These are phyloP conservation scores for Cyclotella atomus DNA, from an alignment of 108 stramenopile species.

Conservation along the genomic window DNA sequence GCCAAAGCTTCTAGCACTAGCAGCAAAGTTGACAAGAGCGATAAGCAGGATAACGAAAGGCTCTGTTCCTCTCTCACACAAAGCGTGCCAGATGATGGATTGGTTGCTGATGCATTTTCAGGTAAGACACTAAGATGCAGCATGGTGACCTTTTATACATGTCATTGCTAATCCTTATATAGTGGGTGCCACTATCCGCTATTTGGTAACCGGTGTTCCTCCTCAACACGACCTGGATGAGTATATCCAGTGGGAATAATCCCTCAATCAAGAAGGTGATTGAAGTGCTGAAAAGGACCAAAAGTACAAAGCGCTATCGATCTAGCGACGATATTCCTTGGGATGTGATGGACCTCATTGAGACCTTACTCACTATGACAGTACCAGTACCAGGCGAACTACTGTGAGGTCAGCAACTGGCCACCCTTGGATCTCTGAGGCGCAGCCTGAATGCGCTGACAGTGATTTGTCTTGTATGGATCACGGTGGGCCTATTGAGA, in stretches of 20 bases:
- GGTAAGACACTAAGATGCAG: too few relatives aligned
- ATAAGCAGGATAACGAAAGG: too few relatives aligned
- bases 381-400: not conserved
- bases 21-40: too few relatives aligned
- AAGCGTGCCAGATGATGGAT: too few relatives aligned
- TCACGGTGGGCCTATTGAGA: not conserved
- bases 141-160: too few relatives aligned
- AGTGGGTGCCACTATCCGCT: too few relatives aligned
- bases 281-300: not conserved
- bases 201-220: too few relatives aligned
- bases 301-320: not conserved
- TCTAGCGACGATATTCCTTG: not conserved
- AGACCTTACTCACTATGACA: not conserved
- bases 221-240: not conserved
- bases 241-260: not conserved
- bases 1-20: too few relatives aligned
- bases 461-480: not conserved
- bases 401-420: not conserved
- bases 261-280: not conserved
- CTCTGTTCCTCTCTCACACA: too few relatives aligned
- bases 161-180: too few relatives aligned
- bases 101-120: too few relatives aligned
- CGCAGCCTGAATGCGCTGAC: not conserved
- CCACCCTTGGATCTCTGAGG: not conserved
- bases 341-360: not conserved